Conservation (phyloP, 2,329 filamentous ascomycete genomes). For the Ophiocordyceps camponoti-leonardi region DNA sequence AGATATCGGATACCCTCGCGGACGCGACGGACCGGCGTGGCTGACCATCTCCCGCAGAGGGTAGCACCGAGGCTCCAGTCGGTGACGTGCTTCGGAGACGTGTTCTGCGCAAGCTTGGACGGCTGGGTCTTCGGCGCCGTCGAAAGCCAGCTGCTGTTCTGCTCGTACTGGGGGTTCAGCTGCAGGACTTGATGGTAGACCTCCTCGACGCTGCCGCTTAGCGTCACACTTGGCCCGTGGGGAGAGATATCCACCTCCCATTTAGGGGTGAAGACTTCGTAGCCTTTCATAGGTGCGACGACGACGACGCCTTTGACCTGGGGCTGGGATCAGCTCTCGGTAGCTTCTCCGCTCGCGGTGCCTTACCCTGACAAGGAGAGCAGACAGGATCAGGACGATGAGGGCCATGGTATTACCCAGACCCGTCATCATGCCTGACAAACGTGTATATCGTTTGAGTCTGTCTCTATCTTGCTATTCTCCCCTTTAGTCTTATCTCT, state of each 20-base stretch:
- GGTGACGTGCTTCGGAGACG: neutral
- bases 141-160: neutral
- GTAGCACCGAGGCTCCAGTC: neutral
- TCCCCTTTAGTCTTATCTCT: too few species aligned
- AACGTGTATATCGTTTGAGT: neutral
- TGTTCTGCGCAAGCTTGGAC: neutral
- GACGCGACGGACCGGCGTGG: neutral
- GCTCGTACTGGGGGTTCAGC: constrained; percentile 6
- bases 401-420: neutral
- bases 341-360: neutral
- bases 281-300: neutral
- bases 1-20: constrained; percentile 1
- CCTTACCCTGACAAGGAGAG: neutral
- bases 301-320: neutral
- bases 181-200: constrained; percentile 4
- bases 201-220: constrained; percentile 7
- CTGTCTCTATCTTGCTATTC: neutral
- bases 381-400: neutral
- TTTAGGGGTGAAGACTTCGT: neutral
- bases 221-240: constrained; percentile 1
- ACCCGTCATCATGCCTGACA: neutral
- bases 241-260: constrained; percentile 6
- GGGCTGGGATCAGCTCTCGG: neutral
- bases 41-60: neutral
- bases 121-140: neutral